Conservation (phyloP, 2,329 filamentous ascomycete species). For the Apiospora sp. region DNA sequence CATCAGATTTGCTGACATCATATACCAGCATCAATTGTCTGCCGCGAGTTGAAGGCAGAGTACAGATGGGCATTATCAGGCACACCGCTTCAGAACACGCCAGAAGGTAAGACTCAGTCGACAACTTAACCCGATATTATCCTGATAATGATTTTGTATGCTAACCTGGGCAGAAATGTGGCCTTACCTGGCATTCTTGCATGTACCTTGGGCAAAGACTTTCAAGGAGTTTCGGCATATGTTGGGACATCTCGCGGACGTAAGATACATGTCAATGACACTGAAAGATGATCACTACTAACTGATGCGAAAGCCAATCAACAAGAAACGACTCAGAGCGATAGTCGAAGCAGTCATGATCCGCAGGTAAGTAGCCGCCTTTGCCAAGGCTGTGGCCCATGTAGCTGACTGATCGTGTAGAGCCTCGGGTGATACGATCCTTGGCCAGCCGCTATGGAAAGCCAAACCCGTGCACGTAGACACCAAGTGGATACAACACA, state of each 20-base stretch:
- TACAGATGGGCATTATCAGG: constrained; percentile 23
- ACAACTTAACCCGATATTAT: no score
- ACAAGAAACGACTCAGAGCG: neutral
- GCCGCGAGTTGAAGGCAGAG: neutral
- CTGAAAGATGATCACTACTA: neutral
- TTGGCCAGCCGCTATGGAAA: neutral
- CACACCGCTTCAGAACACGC: constrained; percentile 20
- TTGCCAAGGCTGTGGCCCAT: no score
- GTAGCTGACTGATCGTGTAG: no score
- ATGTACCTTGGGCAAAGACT: neutral
- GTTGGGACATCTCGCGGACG: no score
- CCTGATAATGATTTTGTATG: no score
- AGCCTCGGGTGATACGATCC: neutral
- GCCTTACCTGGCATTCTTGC: constrained; percentile 13
- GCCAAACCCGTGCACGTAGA: neutral
- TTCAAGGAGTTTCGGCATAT: no score
- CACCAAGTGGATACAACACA: neutral
- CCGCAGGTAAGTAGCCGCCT: neutral
- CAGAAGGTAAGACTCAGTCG: neutral
- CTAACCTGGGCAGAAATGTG: constrained; percentile 1
- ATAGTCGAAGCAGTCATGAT: neutral
- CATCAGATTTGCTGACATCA: neutral
- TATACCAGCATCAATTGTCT: constrained; percentile 11
- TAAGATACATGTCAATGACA: neutral
- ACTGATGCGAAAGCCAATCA: constrained; percentile 2